These are phyloP conservation scores for Tricholoma hemisulphureum DNA, from an alignment of 768 basidiomycete genomes.

Conservation along the genomic window DNA sequence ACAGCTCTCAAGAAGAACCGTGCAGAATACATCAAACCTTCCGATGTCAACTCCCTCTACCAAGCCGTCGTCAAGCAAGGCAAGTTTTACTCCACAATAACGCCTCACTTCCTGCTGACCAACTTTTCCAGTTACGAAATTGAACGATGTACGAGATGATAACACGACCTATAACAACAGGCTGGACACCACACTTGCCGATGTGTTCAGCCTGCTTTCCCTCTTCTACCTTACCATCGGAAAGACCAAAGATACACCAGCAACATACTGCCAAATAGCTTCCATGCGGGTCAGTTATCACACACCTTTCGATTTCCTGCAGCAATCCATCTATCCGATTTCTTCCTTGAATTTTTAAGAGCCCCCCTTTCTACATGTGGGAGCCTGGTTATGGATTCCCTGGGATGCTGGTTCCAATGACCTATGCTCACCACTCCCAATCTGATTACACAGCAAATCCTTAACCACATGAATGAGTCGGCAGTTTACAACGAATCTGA, in stretches of 20 bases:
- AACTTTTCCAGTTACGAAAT: slow-evolving; percentile 64
- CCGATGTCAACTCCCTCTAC: slow-evolving; percentile 92
- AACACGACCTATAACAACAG: slow-evolving; percentile 77
- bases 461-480: slow-evolving; percentile 94
- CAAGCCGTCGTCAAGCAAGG: slow-evolving; percentile 93
- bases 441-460: slow-evolving; percentile 68
- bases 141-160: slow-evolving; percentile 89
- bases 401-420: neutral
- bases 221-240: slow-evolving; percentile 98
- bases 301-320: slow-evolving; percentile 1
- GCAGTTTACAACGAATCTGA: slow-evolving; percentile 91
- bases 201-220: slow-evolving; percentile 93
- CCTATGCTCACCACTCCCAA: slow-evolving; percentile 19
- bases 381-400: neutral
- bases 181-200: slow-evolving; percentile 91
- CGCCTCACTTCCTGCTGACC: neutral
- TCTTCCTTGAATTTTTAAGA: slow-evolving; percentile 1
- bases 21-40: slow-evolving; percentile 87
- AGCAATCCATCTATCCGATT: slow-evolving; percentile 2
- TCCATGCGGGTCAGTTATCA: slow-evolving; percentile 83
- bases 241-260: slow-evolving; percentile 90
- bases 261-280: slow-evolving; percentile 93
- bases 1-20: slow-evolving; percentile 93
- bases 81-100: slow-evolving; percentile 29
- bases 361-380: neutral